Conservation (phyloP, 129 eudicot species). For the Centella asiatica region DNA sequence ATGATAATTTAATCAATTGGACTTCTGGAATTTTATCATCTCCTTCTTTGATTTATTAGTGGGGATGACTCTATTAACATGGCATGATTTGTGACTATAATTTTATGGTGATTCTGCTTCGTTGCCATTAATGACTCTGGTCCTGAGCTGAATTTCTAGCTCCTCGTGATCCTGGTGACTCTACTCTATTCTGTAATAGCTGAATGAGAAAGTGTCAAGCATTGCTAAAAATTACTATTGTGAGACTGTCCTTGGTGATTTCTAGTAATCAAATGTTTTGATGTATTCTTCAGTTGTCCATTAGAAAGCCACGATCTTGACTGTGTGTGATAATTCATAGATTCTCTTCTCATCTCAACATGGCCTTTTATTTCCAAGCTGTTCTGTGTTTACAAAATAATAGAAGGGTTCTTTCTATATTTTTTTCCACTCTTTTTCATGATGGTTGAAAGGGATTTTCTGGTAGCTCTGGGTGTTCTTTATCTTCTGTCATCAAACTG, state of each 20-base stretch:
- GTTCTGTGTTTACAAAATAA: not conserved
- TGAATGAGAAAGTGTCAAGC: not conserved
- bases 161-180: not conserved
- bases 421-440: not conserved
- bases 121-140: too few relatives aligned
- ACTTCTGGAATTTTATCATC: too few relatives aligned
- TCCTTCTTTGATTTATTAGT: too few relatives aligned
- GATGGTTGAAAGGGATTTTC: too few relatives aligned
- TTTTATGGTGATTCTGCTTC: too few relatives aligned
- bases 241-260: not conserved
- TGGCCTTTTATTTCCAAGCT: too few relatives aligned
- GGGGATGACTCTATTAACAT: too few relatives aligned
- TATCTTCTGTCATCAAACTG: not conserved
- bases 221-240: not conserved
- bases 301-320: not conserved
- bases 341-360: too few relatives aligned
- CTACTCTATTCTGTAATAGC: not conserved
- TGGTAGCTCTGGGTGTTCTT: not conserved
- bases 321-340: not conserved
- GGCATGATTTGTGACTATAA: too few relatives aligned
- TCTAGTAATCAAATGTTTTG: too few relatives aligned
- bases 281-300: not conserved
- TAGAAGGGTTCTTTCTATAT: not conserved
- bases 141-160: not conserved
- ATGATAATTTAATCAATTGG: too few relatives aligned